Conservation (phyloP, 768 basidiomycete species). For the Amylocystis lapponica region DNA sequence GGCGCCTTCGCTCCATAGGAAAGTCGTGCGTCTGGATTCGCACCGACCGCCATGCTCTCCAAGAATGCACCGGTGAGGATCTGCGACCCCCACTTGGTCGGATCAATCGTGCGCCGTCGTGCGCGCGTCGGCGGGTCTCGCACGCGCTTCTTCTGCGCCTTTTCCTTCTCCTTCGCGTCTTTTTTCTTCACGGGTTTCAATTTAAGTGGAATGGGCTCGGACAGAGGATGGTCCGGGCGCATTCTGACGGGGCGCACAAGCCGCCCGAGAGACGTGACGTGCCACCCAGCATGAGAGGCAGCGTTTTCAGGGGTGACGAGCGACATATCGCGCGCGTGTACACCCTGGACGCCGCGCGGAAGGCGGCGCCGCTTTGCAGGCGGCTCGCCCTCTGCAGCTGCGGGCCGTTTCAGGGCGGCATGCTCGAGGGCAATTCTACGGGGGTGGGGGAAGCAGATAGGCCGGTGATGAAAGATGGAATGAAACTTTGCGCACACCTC, state of each 20-base stretch:
- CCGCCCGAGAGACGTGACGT: constrained; percentile 58
- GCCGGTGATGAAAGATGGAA: background rate
- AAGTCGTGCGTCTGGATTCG: too few species aligned
- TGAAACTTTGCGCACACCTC: constrained; percentile 35
- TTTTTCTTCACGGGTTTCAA: constrained; percentile 3
- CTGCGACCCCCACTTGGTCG: constrained; percentile 61
- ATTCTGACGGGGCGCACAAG: constrained; percentile 63
- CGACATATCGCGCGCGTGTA: constrained; percentile 57
- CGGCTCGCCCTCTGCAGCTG: constrained; percentile 25
- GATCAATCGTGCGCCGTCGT: constrained; percentile 62
- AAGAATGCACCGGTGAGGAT: constrained; percentile 69
- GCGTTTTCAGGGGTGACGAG: constrained; percentile 56
- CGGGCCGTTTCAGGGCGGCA: constrained; percentile 14
- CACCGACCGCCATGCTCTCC: constrained; percentile 23
- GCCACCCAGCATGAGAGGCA: constrained; percentile 54
- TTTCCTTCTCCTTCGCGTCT: constrained; percentile 9
- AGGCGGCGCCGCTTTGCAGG: constrained; percentile 39
- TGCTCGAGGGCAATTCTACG: constrained; percentile 33
- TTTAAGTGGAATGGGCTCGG: constrained; percentile 19
- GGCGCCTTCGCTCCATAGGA: too few species aligned
- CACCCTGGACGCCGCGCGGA: constrained; percentile 30
- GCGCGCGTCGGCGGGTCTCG: constrained; percentile 54
- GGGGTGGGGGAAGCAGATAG: constrained; percentile 1
- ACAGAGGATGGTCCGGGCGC: constrained; percentile 61
- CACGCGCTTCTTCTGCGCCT: constrained; percentile 32